Evolutionary conservation across 768 basidiomycete species (phyloP), one percentile per base, ranked within the genome.

Genomic region (Tremella mesenterica): DNA sequence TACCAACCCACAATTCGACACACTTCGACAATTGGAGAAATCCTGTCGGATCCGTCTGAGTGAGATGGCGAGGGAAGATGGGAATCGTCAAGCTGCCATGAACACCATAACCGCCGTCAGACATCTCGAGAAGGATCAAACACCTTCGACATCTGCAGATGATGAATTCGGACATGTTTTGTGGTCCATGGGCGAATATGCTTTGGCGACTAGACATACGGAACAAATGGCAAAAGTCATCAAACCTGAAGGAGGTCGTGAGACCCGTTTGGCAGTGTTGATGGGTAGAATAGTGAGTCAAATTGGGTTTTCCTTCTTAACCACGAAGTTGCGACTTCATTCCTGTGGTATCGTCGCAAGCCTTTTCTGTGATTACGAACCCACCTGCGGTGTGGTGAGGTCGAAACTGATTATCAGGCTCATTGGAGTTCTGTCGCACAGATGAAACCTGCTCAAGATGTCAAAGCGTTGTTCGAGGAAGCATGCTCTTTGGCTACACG

Each of bases 381-480:
- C n/a, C n/a, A n/a, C 36, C 5, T 21, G 9, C 31, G 9, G 21
- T 5, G 10, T 34, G 16, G 21, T 20, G 36, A 5, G 44, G n/a
- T 14, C 0, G 25, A 33, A 18, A 43, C 29, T 50, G 34, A 25
- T 41, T n/a, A 13, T 3, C 58, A 96, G 90, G 95, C 93, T 9
- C 79, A 84, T 10, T 99, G 95, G 95, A 84, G 81, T 21, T 81
- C 88, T 6, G 83, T 87, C 63, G 90, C 95, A 1, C 86, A 85
- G 53, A 71, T 93, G 25, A 83, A 85, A 61, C 85, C 85, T 44
- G 83, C 90, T 0, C 76, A 79, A 14, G 80, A 83, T 26, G 89
- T 95, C 48, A 79, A 80, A 57, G 64, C 75, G 0, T 76, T 81
- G 69, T 97, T 97, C 67, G 75, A 79, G 16, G 77, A 79, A 0